Percentiles rank a stretch among this genome's conserved stretches.
Evolutionary conservation across 768 basidiomycete species (phyloP).

Genomic region (Leccinum arenicola): DNA sequence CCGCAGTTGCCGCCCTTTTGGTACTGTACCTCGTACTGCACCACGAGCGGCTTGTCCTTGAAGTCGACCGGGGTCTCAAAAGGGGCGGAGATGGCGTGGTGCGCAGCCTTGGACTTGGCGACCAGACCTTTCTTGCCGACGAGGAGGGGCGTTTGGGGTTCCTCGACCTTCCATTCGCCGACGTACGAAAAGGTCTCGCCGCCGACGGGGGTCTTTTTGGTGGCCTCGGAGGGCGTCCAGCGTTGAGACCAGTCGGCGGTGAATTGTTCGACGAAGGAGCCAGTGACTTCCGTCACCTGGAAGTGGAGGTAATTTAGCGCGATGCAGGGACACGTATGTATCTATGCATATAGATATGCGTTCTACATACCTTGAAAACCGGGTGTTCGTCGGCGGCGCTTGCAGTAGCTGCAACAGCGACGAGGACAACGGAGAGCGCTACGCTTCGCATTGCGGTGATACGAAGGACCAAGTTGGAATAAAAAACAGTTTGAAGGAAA

Average conservation of each 20-base stretch:
- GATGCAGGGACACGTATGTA: slow-evolving; percentile 4
- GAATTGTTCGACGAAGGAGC: slow-evolving; percentile 96
- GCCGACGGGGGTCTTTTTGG: slow-evolving; percentile 95
- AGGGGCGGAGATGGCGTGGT: slow-evolving; percentile 97
- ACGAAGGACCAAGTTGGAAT: slow-evolving; percentile 63
- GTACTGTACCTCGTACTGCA: slow-evolving; percentile 99
- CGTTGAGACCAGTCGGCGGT: slow-evolving; percentile 84
- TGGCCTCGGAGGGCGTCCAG: slow-evolving; percentile 96
- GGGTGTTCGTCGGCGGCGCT: slow-evolving; percentile 63
- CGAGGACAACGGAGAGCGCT: slow-evolving; percentile 73
- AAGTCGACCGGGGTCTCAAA: slow-evolving; percentile 79
- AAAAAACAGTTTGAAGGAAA: slow-evolving; percentile 31
- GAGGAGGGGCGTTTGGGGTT: slow-evolving; percentile 72
- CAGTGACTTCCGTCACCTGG: slow-evolving; percentile 76
- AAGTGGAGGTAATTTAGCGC: slow-evolving; percentile 1
- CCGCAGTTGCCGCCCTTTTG: slow-evolving; percentile 99
- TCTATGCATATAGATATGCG: slow-evolving; percentile 2
- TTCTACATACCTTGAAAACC: slow-evolving; percentile 56
- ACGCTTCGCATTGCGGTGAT: slow-evolving; percentile 75
- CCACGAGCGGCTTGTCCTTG: slow-evolving; percentile 80
- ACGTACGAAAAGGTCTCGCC: slow-evolving; percentile 97
- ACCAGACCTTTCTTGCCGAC: slow-evolving; percentile 90
- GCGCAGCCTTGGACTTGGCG: slow-evolving; percentile 94
- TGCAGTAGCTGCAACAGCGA: slow-evolving; percentile 61
- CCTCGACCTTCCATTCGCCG: slow-evolving; percentile 96